A percentile compares a stretch with the other conserved stretches of the same genome.
Conservation (phyloP, 2,329 filamentous ascomycete genomes). For the Ceratocystis smalleyi region DNA sequence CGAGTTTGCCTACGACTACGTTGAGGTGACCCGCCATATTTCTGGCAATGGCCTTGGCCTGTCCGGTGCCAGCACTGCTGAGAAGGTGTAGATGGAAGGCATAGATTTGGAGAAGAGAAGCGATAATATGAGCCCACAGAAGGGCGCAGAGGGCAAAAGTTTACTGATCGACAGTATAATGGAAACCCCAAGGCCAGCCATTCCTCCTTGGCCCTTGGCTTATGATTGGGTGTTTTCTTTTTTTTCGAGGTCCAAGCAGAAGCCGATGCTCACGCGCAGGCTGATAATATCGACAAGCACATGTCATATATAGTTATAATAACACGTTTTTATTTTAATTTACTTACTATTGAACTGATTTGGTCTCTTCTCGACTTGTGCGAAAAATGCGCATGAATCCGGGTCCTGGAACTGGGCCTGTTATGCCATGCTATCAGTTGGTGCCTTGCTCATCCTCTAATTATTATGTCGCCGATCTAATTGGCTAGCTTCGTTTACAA, state of each 20-base stretch:
- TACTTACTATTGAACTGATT: neutral
- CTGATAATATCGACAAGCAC: neutral
- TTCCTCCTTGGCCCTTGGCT: neutral
- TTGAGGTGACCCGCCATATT: slow-evolving; percentile 54
- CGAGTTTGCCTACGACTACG: slow-evolving; percentile 74
- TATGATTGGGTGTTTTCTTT: neutral
- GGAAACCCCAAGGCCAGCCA: neutral
- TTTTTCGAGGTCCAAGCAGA: slow-evolving; percentile 2
- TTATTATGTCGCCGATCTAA: too few species aligned
- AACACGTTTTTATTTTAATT: neutral
- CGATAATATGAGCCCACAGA: neutral
- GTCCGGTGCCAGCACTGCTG: slow-evolving; percentile 9
- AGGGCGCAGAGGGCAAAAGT: neutral
- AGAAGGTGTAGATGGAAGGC: slow-evolving; percentile 15
- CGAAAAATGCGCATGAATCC: too few species aligned
- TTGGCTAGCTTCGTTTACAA: too few species aligned
- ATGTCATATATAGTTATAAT: neutral
- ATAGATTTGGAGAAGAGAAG: neutral
- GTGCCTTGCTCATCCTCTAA: too few species aligned
- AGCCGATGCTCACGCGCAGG: neutral
- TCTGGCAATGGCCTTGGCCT: slow-evolving; percentile 23
- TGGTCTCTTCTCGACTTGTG: neutral
- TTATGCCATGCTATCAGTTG: too few species aligned
- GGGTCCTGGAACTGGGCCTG: too few species aligned
- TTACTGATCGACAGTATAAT: neutral